Evolutionary conservation across 306 rosid genomes (phyloP).

Genomic region (Inga laurina): DNA sequence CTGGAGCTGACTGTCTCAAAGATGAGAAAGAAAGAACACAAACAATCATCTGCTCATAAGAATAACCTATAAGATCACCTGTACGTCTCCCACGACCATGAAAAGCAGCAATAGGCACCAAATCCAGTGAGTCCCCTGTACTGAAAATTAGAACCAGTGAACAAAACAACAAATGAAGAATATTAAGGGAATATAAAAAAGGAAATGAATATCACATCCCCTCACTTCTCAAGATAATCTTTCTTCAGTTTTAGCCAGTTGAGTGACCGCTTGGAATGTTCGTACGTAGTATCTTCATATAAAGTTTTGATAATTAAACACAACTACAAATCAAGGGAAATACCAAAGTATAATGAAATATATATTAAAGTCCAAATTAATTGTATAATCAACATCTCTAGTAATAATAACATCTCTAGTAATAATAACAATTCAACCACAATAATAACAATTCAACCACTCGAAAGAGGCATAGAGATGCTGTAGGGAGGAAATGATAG

Average conservation of each 20-base stretch:
- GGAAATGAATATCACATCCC: no score
- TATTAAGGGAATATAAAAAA: no score
- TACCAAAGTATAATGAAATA: no score
- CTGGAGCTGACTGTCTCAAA: no score
- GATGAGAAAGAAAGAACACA: background rate
- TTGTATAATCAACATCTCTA: no score
- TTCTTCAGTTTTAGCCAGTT: no score
- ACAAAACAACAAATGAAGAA: no score
- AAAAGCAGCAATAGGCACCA: constrained; percentile 96
- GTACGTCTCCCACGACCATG: constrained; percentile 94
- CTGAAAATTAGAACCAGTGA: constrained; percentile 59
- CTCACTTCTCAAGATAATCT: no score
- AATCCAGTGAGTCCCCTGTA: constrained; percentile 90
- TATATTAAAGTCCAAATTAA: no score
- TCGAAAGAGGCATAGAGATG: constrained; percentile 72
- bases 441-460: fast-evolving
- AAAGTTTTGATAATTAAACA: no score
- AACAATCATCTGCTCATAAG: constrained; percentile 25
- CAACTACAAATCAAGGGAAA: no score
- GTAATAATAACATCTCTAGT: no score
- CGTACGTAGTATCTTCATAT: constrained; percentile 79
- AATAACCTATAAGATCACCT: constrained; percentile 52
- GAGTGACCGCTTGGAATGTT: constrained; percentile 88
- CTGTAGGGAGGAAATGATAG: constrained; percentile 49
- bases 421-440: constrained; percentile 15